phyloP scores from a whole-genome alignment of 2,329 filamentous ascomycete genomes.

The Annulohypoxylon truncatum region DNA sequence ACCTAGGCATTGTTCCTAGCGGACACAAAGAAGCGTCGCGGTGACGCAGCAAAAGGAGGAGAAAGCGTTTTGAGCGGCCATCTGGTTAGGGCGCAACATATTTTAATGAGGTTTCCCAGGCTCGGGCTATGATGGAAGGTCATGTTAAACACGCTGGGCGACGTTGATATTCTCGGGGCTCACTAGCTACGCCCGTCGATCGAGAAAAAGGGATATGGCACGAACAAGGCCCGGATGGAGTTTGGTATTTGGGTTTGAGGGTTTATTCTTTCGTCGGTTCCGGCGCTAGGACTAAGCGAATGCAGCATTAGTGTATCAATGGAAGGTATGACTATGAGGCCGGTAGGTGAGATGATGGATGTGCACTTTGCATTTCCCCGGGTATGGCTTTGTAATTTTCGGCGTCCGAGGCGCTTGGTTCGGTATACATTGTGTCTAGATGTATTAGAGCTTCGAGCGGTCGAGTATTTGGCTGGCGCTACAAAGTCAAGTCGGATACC shows the following conservation, averaged over 20 bases:
- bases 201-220: background rate
- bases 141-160: slow-evolving; percentile 9
- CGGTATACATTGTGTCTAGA: slow-evolving; percentile 19
- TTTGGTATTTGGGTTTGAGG: background rate
- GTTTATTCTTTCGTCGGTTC: slow-evolving; percentile 7
- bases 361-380: slow-evolving; percentile 1
- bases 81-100: background rate
- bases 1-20: background rate
- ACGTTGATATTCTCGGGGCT: slow-evolving; percentile 2
- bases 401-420: slow-evolving; percentile 10
- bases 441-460: background rate
- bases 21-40: background rate
- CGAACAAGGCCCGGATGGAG: background rate
- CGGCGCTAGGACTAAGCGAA: background rate
- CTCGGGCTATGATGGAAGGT: background rate
- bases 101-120: background rate
- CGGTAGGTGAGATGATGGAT: background rate
- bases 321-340: slow-evolving; percentile 16
- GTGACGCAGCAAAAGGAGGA: background rate
- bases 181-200: background rate
- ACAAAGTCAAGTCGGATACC: background rate
- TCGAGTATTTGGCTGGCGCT: background rate
- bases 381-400: slow-evolving; percentile 14
- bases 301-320: slow-evolving; percentile 15
- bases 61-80: background rate